These are phyloP conservation scores for Calonectria pseudoturangicola DNA, from an alignment of 2,329 filamentous ascomycete genomes.

Conservation along the genomic window DNA sequence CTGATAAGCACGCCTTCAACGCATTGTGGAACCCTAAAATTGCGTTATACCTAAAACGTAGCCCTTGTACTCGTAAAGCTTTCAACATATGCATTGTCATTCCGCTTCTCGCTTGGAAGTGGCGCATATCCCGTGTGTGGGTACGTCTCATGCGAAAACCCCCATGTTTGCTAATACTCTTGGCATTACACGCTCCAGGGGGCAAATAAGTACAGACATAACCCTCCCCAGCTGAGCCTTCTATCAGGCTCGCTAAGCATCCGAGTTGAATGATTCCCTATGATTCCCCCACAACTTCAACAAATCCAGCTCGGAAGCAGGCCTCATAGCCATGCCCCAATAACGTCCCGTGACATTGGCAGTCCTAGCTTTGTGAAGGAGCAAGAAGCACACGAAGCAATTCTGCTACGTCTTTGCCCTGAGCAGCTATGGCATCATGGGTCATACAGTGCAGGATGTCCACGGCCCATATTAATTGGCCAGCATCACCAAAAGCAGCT, in stretches of 20 bases:
- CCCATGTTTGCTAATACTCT: neutral
- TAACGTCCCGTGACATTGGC: conserved; percentile 12
- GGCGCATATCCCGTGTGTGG: neutral
- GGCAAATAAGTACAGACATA: conserved; percentile 13
- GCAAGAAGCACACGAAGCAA: conserved; percentile 44
- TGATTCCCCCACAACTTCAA: conserved; percentile 39
- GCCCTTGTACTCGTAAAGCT: neutral
- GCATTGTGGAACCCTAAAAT: no score
- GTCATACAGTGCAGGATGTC: conserved; percentile 54
- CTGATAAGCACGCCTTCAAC: no score
- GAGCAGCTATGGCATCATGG: conserved; percentile 55
- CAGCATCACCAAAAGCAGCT: conserved; percentile 57
- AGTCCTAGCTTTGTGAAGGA: conserved; percentile 40
- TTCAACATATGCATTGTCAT: neutral
- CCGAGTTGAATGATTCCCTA: neutral
- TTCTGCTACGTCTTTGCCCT: conserved; percentile 50
- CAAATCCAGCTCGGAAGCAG: conserved; percentile 48
- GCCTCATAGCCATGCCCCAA: conserved; percentile 30
- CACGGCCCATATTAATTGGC: conserved; percentile 60
- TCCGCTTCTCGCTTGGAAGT: neutral
- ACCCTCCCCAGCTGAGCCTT: neutral
- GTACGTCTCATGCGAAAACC: neutral
- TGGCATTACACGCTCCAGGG: neutral
- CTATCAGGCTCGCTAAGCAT: neutral
- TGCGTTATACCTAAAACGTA: neutral